phyloP scores from a whole-genome alignment of 1,284 basidiomycete genomes.

The Cystobasidium sp. region DNA sequence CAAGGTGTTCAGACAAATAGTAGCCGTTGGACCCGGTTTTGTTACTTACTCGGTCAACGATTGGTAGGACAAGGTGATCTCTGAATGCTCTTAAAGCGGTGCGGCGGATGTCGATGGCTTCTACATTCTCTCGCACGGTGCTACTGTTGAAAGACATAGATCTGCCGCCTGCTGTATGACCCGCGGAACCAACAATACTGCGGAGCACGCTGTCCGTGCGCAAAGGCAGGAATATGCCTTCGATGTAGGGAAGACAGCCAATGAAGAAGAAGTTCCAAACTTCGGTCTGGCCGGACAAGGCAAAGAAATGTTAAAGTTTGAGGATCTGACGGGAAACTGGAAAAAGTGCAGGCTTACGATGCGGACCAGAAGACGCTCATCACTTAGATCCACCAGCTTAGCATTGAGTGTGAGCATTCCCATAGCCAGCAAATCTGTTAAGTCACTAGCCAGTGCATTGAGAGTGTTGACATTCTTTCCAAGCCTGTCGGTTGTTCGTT shows the following conservation, averaged over 20 bases:
- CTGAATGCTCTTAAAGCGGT: constrained; percentile 79
- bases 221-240: constrained; percentile 64
- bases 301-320: constrained; percentile 56
- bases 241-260: constrained; percentile 84
- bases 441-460: constrained; percentile 71
- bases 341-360: constrained; percentile 21
- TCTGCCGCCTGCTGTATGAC: constrained; percentile 46
- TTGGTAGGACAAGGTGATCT: constrained; percentile 60
- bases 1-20: not conserved
- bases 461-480: constrained; percentile 57
- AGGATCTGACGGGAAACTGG: not conserved
- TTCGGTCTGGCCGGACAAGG: constrained; percentile 63
- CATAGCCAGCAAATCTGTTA: constrained; percentile 77
- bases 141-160: constrained; percentile 57
- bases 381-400: constrained; percentile 65
- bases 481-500: constrained; percentile 58
- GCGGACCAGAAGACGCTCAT: constrained; percentile 70
- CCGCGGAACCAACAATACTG: constrained; percentile 55
- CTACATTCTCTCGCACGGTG: constrained; percentile 57
- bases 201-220: constrained; percentile 52
- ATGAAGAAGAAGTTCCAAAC: constrained; percentile 95
- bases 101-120: constrained; percentile 74
- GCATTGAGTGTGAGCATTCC: constrained; percentile 92
- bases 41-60: constrained; percentile 34
- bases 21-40: not conserved